phyloP scores from a whole-genome alignment of 1,139 yeast genomes.

The Scheffersomyces segobiensis region DNA sequence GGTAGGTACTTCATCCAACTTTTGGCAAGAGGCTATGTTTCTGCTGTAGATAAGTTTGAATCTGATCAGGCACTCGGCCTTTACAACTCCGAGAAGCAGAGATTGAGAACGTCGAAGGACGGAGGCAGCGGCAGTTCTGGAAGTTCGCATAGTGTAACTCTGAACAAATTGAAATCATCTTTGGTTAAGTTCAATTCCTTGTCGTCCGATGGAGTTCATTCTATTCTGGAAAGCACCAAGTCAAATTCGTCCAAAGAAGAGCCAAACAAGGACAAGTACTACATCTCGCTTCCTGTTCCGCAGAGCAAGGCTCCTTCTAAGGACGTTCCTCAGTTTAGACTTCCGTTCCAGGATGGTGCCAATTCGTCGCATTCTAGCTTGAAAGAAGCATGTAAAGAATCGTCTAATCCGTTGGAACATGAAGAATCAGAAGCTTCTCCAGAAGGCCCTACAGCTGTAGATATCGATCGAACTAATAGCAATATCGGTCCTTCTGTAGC shows the following conservation, averaged over 20 bases:
- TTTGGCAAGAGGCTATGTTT: slow-evolving; percentile 62
- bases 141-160: slow-evolving; percentile 1
- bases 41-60: slow-evolving; percentile 52
- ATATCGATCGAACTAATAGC: not conserved
- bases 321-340: slow-evolving; percentile 53
- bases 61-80: slow-evolving; percentile 23
- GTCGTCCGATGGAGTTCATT: slow-evolving; percentile 3
- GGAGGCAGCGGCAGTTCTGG: slow-evolving; percentile 7
- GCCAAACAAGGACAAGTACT: slow-evolving; percentile 8
- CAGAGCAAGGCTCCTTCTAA: slow-evolving; percentile 23
- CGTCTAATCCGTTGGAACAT: slow-evolving; percentile 1
- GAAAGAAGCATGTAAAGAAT: slow-evolving; percentile 2
- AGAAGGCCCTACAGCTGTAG: not conserved
- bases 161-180: slow-evolving; percentile 3
- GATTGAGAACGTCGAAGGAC: slow-evolving; percentile 6
- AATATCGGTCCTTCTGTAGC: not conserved
- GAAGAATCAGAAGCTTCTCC: not conserved
- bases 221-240: not conserved
- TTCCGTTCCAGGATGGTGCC: slow-evolving; percentile 59
- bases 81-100: not conserved
- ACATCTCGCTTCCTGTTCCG: slow-evolving; percentile 25
- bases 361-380: slow-evolving; percentile 1
- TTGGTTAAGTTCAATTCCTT: slow-evolving; percentile 6
- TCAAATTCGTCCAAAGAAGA: not conserved
- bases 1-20: slow-evolving; percentile 65